phyloP scores from a whole-genome alignment of 306 rosid species.

The Luffa acutangula region DNA sequence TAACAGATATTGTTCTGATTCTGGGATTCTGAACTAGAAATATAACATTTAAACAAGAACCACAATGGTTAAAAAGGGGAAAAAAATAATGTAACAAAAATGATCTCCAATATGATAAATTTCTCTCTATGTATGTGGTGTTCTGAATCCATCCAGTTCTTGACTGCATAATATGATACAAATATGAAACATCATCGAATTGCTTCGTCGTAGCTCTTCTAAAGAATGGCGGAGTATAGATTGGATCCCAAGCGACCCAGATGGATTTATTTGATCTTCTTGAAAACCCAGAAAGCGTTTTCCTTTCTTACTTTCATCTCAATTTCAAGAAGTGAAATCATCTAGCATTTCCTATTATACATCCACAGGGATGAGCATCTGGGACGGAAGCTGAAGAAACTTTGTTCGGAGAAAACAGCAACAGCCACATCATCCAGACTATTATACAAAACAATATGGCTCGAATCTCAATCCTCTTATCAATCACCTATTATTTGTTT shows the following conservation, averaged over 20 bases:
- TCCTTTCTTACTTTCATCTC: constrained; percentile 1
- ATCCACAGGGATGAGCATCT: not conserved
- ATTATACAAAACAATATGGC: not conserved
- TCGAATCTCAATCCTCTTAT: not conserved
- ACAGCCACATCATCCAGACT: constrained; percentile 6
- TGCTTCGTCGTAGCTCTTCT: not conserved
- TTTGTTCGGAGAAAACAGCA: constrained; percentile 2
- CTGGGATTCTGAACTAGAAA: not conserved
- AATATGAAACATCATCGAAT: not conserved
- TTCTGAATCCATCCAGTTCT: constrained; percentile 2
- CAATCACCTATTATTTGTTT: constrained; percentile 18
- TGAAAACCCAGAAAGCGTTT: not conserved
- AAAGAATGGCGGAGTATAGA: not conserved
- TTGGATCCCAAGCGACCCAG: not conserved
- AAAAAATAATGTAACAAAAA: not conserved
- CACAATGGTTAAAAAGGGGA: not conserved
- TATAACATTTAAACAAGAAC: not conserved
- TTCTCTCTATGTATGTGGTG: not conserved
- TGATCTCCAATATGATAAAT: not conserved
- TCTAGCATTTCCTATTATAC: not conserved
- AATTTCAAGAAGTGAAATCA: not conserved
- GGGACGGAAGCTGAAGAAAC: not conserved
- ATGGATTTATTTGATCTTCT: not conserved
- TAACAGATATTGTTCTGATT: not conserved
- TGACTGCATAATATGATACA: constrained; percentile 7